phyloP scores from a whole-genome alignment of 2,329 filamentous ascomycete species.

The Huntiella bhutanensis region DNA sequence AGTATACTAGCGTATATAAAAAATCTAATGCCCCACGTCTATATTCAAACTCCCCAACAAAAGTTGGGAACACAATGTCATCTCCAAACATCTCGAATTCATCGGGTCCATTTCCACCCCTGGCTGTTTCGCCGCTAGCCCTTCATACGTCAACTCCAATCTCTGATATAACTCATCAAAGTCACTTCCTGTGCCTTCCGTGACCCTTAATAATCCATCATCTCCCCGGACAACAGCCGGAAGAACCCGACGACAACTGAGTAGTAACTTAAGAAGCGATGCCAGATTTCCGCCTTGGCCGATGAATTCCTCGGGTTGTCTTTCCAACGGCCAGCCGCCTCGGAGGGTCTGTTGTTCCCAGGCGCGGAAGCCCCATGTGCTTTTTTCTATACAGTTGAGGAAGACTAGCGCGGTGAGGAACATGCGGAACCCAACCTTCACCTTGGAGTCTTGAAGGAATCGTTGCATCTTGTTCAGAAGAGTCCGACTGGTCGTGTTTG shows the following conservation, averaged over 20 bases:
- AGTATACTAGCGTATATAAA: neutral
- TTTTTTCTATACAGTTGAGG: conserved; percentile 47
- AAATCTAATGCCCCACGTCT: too few species aligned
- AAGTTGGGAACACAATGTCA: conserved; percentile 30
- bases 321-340: conserved; percentile 40
- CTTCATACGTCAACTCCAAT: conserved; percentile 39
- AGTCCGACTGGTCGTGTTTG: conserved; percentile 36
- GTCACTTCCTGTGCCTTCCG: conserved; percentile 27
- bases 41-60: conserved; percentile 17
- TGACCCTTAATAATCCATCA: conserved; percentile 25
- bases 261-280: conserved; percentile 39
- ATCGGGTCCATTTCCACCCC: conserved; percentile 21
- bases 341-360: conserved; percentile 45
- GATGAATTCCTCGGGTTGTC: conserved; percentile 35
- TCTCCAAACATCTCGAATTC: conserved; percentile 31
- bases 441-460: conserved; percentile 40
- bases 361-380: conserved; percentile 48
- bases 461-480: conserved; percentile 43
- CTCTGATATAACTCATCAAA: conserved; percentile 34
- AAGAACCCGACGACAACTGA: conserved; percentile 39
- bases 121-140: neutral
- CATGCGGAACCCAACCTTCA: conserved; percentile 38
- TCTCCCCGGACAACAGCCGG: conserved; percentile 30
- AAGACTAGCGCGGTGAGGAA: conserved; percentile 43
- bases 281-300: conserved; percentile 40